Percentiles rank a stretch among this genome's conserved stretches.
Conservation (phyloP, 1,284 basidiomycete species). For the Retiboletus flavoniger region DNA sequence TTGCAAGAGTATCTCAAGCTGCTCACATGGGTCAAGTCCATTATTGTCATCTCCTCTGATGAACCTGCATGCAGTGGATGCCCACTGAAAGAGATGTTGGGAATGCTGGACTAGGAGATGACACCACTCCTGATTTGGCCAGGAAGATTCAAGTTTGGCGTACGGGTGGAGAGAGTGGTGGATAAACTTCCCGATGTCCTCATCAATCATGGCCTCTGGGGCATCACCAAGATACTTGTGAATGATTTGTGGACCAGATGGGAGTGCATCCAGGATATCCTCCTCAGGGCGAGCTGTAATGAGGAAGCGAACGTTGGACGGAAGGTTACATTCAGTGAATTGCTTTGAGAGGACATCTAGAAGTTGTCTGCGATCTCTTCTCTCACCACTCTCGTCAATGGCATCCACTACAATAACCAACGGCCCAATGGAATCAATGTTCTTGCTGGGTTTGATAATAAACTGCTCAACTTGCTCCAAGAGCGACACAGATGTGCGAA, state of each 20-base stretch:
- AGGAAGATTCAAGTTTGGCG: neutral
- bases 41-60: neutral
- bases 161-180: neutral
- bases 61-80: constrained; percentile 7
- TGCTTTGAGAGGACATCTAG: neutral
- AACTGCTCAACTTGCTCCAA: constrained; percentile 1
- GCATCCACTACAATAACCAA: constrained; percentile 14
- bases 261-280: neutral
- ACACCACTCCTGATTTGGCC: constrained; percentile 5
- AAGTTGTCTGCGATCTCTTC: neutral
- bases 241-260: neutral
- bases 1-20: neutral
- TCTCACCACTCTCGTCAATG: constrained; percentile 10
- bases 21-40: neutral
- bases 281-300: constrained; percentile 5
- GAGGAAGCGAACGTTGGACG: constrained; percentile 5
- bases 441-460: constrained; percentile 1
- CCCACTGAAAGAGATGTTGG: constrained; percentile 11
- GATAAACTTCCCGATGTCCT: constrained; percentile 4
- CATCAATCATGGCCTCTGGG: neutral
- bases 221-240: neutral
- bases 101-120: neutral
- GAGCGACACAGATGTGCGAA: neutral
- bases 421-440: neutral
- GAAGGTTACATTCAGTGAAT: neutral